phyloP scores from a whole-genome alignment of 179 eudicot genomes.

The Dionaea muscipula region DNA sequence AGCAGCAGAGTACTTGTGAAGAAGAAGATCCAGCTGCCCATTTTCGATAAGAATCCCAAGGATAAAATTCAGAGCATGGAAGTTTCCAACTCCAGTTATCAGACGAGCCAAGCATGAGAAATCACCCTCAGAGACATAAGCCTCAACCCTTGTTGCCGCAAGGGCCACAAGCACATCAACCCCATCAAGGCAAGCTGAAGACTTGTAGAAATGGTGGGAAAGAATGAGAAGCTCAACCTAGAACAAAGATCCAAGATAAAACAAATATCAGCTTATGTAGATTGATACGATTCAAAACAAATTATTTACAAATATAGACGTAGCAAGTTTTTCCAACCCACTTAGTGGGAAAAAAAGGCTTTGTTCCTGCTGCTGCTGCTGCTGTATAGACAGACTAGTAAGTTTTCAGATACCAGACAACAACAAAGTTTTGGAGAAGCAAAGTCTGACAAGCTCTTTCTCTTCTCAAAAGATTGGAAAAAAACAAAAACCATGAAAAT shows the following conservation, averaged over 20 bases:
- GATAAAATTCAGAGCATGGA: constrained; percentile 86
- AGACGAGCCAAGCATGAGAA: constrained; percentile 93
- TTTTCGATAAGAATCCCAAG: constrained; percentile 91
- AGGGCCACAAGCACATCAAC: constrained; percentile 99
- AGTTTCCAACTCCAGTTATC: constrained; percentile 95
- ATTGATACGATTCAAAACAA: not conserved
- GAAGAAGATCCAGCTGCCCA: constrained; percentile 88
- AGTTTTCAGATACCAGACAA: no score
- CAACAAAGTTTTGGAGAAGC: no score
- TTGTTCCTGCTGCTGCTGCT: no score
- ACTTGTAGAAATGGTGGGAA: constrained; percentile 96
- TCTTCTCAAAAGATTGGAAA: no score
- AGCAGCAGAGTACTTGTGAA: constrained; percentile 91
- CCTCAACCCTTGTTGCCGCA: constrained; percentile 94
- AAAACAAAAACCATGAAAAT: no score
- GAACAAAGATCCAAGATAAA: constrained; percentile 14
- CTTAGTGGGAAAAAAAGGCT: no score
- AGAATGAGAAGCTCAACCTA: constrained; percentile 98
- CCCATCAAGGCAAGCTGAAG: constrained; percentile 96
- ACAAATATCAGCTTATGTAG: constrained; percentile 11
- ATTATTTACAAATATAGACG: no score
- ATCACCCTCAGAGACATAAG: constrained; percentile 91
- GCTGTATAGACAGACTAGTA: no score
- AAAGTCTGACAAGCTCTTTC: no score
- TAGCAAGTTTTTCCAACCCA: no score